Conservation (phyloP, 441 rosid species). For the Macaranga tanarius region DNA sequence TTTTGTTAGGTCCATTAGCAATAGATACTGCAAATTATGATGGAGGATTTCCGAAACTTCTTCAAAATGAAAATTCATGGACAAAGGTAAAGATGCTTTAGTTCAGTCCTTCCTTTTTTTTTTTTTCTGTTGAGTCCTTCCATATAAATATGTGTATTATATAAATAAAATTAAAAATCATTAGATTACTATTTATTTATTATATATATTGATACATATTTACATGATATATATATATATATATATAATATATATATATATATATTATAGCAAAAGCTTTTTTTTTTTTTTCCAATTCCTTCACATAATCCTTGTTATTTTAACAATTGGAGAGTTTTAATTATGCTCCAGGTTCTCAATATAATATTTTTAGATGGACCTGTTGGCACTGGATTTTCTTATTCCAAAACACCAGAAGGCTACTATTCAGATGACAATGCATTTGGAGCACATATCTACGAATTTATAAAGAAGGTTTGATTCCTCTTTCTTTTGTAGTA, state of each 20-base stretch:
- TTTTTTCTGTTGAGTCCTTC: too few species aligned
- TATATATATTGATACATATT: too few species aligned
- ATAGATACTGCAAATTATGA: background rate
- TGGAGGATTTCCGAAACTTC: slow-evolving; percentile 1
- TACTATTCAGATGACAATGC: slow-evolving; percentile 27
- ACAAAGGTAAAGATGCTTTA: slow-evolving; percentile 10
- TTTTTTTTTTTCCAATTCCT: too few species aligned
- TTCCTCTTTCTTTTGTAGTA: background rate
- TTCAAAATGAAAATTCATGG: background rate
- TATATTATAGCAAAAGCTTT: too few species aligned
- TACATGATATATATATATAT: too few species aligned
- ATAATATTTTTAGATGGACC: slow-evolving; percentile 20
- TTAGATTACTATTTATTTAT: too few species aligned
- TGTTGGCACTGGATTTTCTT: slow-evolving; percentile 19
- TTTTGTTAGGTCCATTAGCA: slow-evolving; percentile 6
- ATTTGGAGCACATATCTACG: slow-evolving; percentile 15
- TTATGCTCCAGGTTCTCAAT: background rate
- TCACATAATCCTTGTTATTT: too few species aligned
- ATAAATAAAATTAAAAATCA: too few species aligned
- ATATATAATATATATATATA: too few species aligned
- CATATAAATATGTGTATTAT: too few species aligned
- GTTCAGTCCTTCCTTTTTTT: background rate
- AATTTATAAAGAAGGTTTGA: slow-evolving; percentile 34
- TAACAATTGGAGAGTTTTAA: too few species aligned
- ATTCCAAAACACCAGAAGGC: slow-evolving; percentile 28